A percentile compares a stretch with the other conserved stretches of the same genome.
These are phyloP conservation scores for Mytilinidion resinicola DNA, from an alignment of 495 filamentous ascomycete species.

Conservation along the genomic window DNA sequence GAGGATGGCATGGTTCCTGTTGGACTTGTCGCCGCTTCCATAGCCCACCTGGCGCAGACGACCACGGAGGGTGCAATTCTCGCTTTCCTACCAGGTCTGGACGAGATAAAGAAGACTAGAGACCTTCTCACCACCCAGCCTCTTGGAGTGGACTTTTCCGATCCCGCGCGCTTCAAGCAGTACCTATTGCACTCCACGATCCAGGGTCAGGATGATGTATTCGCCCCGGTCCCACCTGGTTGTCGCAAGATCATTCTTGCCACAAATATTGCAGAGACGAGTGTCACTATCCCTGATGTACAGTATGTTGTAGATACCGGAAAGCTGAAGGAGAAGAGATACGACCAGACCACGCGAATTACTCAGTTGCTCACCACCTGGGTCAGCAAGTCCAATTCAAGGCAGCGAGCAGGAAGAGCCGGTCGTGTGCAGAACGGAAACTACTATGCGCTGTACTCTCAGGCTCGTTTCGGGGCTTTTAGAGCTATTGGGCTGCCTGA, in stretches of 20 bases:
- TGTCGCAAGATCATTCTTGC: conserved; percentile 53
- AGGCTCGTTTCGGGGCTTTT: conserved; percentile 45
- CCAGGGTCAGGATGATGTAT: conserved; percentile 44
- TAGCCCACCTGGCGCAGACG: conserved; percentile 47
- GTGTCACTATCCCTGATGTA: conserved; percentile 55
- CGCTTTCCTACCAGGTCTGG: conserved; percentile 53
- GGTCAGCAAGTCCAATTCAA: conserved; percentile 50
- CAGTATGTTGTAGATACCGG: conserved; percentile 52
- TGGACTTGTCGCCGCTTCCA: conserved; percentile 43
- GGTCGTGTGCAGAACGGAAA: conserved; percentile 53
- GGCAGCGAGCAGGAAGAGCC: conserved; percentile 54
- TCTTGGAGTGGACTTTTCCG: conserved; percentile 43
- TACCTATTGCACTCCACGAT: conserved; percentile 49
- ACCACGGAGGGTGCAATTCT: conserved; percentile 49
- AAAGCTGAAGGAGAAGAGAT: conserved; percentile 47
- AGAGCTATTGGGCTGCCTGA: conserved; percentile 44
- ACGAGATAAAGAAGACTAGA: conserved; percentile 43
- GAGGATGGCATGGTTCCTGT: conserved; percentile 40
- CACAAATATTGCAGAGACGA: conserved; percentile 58
- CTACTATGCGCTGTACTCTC: conserved; percentile 52
- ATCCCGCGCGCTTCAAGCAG: conserved; percentile 42
- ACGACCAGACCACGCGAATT: conserved; percentile 43
- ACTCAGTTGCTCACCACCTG: conserved; percentile 45
- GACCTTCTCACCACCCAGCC: conserved; percentile 25
- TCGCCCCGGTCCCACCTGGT: conserved; percentile 41